Conservation (phyloP, 192 early-diverging fungal species). For the Mortierella hygrophila region DNA sequence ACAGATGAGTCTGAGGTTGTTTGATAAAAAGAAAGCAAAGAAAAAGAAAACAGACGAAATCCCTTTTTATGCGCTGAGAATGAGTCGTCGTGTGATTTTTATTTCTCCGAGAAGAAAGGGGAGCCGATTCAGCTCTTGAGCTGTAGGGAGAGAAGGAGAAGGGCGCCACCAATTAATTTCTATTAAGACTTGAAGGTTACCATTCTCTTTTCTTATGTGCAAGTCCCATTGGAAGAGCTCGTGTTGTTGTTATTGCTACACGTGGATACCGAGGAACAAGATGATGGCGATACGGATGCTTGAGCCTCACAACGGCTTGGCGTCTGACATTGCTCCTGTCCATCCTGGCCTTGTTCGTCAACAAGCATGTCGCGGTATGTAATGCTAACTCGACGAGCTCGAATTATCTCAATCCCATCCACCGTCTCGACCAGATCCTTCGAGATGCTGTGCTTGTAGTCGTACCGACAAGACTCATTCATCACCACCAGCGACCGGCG, state of each 20-base stretch:
- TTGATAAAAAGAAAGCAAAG: neutral
- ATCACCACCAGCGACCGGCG: constrained; percentile 71
- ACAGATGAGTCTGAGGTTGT: neutral
- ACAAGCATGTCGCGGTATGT: constrained; percentile 62
- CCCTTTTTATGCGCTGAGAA: neutral
- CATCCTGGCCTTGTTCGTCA: neutral
- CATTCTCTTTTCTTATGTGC: neutral
- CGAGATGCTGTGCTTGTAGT: constrained; percentile 75
- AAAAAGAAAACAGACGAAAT: neutral
- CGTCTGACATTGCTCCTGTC: neutral
- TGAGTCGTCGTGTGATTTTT: neutral
- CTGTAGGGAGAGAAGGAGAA: neutral
- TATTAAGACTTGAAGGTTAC: neutral
- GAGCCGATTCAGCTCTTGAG: neutral
- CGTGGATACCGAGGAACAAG: neutral
- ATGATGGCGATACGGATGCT: neutral
- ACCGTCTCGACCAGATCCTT: constrained; percentile 66
- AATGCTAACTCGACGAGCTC: constrained; percentile 72
- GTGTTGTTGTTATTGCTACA: neutral
- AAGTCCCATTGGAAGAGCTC: neutral
- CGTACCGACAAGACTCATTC: constrained; percentile 65
- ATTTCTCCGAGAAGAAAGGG: neutral
- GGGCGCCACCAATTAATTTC: neutral
- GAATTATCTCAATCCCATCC: constrained; percentile 59
- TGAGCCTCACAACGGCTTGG: neutral